These are phyloP conservation scores for Tricholoma hemisulphureum DNA, from an alignment of 768 basidiomycete genomes.

Conservation along the genomic window DNA sequence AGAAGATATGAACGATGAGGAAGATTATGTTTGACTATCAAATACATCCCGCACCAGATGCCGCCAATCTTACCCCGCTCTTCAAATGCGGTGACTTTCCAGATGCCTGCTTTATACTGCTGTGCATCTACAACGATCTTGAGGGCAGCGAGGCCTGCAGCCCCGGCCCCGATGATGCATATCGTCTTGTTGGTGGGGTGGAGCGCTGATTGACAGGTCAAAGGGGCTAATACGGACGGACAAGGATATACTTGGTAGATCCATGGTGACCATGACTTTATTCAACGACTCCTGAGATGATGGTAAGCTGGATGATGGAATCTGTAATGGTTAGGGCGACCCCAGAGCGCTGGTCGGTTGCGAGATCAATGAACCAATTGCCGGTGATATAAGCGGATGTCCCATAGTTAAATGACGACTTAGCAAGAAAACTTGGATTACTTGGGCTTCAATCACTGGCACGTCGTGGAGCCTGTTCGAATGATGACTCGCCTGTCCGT, in stretches of 20 bases:
- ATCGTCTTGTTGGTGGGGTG: conserved; percentile 35
- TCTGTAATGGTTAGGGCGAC: too few species aligned
- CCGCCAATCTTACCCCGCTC: conserved; percentile 67
- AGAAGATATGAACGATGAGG: not conserved
- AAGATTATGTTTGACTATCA: not conserved
- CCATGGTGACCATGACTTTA: not conserved
- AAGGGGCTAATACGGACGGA: not conserved
- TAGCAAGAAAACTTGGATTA: too few species aligned
- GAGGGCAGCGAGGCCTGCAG: conserved; percentile 72
- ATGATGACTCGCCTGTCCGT: too few species aligned
- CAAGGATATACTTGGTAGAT: not conserved
- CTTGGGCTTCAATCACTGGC: too few species aligned
- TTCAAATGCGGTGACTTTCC: conserved; percentile 65
- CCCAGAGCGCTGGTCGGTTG: too few species aligned
- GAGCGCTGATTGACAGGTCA: not conserved
- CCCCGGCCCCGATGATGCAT: conserved; percentile 73
- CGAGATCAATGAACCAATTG: not conserved
- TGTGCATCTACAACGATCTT: conserved; percentile 60
- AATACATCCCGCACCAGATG: conserved; percentile 57
- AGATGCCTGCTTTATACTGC: conserved; percentile 54
- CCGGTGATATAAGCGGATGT: not conserved
- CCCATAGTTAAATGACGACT: too few species aligned
- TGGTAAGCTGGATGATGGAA: not conserved
- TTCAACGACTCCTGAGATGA: too few species aligned
- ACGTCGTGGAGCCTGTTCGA: too few species aligned